Conservation (phyloP, 192 early-diverging fungal species). For the Backusella westeae region DNA sequence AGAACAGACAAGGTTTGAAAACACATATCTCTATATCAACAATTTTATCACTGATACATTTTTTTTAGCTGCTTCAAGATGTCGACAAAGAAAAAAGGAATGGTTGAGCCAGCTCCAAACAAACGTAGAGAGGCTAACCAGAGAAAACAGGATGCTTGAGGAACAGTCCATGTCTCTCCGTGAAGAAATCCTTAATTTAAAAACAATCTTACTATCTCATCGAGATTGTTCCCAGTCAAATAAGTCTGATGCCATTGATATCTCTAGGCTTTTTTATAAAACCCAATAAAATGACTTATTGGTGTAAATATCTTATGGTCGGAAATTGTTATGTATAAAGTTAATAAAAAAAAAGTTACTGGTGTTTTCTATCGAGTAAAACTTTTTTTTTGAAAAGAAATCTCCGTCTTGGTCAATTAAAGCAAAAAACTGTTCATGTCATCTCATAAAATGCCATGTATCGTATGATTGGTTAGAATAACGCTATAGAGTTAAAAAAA, state of each 20-base stretch:
- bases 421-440: neutral
- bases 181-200: conserved; percentile 9
- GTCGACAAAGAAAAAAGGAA: conserved; percentile 7
- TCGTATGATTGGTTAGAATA: neutral
- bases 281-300: neutral
- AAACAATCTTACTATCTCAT: conserved; percentile 5
- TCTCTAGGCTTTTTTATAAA: neutral
- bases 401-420: neutral
- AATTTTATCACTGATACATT: neutral
- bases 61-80: conserved; percentile 30
- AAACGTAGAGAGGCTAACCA: neutral
- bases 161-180: neutral
- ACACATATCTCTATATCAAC: neutral
- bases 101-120: conserved; percentile 3
- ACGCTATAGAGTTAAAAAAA: neutral
- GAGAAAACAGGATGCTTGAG: neutral
- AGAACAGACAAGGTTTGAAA: neutral
- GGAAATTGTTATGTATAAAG: neutral
- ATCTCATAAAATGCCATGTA: neutral
- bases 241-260: neutral
- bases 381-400: neutral
- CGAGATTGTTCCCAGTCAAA: neutral
- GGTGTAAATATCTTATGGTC: neutral
- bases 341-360: neutral
- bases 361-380: neutral